Evolutionary conservation across 75 land plant species (phyloP), one percentile per base, ranked within the genome.

Genomic region (Pinus taeda): DNA sequence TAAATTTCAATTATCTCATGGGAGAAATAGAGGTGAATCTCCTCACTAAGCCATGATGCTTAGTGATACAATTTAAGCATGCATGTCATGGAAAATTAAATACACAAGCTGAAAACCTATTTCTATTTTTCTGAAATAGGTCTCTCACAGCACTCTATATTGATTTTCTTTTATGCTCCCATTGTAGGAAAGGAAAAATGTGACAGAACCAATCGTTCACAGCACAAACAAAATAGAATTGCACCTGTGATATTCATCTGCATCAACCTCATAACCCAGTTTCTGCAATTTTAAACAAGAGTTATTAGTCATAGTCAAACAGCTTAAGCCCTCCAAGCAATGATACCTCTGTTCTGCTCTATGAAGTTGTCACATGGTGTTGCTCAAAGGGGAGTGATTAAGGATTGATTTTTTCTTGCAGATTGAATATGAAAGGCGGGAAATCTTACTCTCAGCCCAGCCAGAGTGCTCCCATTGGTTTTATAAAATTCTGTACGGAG

Each of bases 231-330:
- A 37, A 74, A 6, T 15, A 15, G 5, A 22, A 69, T 14, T 74
- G 66, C 39, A 89, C 95, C 89, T 83, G 84, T 95, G 98, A 67
- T 92, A 95, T 33, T 95, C 95, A 76, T 95, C 98, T 12, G 86
- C 82, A 74, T 84, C 83, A 56, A 91, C 80, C 56, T 91, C 83
- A 78, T 89, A 87, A 3, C 98, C 98, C 60, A 85, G 73, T 24
- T 86, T 93, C 96, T 93, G 88, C 57, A 60, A 60, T 3, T 60
- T 60, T 0, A n/a, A 18, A 60, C 1, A 3, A 17, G 0, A n/a
- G 15, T 15, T 1, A 33, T 18, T 60, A 60, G 21, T n/a, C 61
- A 60, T n/a, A 60, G 4, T 33, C 33, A 33, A 33, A 33, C 33
- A 33, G 33, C 33, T 6, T 60, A n/a, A 18, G 18, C 15, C 61